Base-by-base conservation (phyloP, 2,329 filamentous ascomycete species). In the Thermothelomyces thermophilus region DNA sequence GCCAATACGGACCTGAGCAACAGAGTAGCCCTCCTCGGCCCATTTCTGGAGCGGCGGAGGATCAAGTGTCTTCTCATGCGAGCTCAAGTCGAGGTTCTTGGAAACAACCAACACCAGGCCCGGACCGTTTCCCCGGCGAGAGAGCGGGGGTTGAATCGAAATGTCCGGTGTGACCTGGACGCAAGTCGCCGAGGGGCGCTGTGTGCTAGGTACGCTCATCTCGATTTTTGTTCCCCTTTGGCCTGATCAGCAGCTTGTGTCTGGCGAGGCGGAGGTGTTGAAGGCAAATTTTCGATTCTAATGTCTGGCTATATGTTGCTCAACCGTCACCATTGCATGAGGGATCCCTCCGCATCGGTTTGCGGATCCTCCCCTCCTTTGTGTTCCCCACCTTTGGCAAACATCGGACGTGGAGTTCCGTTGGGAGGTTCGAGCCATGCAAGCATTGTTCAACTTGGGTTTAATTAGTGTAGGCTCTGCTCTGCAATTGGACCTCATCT, bases 1-100 rank as follows among this genome's bases (percentile, higher is more conserved):
- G 19, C 56, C 8, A 6, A 55, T 35, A 2, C 66, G 60, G 0
- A 86, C 61, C 61, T 84, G 74, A 0, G 70, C 79, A 3, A 86
- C 80, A 0, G 76, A 70, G 56, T 79, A 86, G 0, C 83, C 81
- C 62, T 87, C 84, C 61, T 87, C 83, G 0, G 82, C 83, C 84
- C 84, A 87, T 64, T 87, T 87, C 53, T 77, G 62, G 13, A 79
- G 59, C 0, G 79, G 77, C 8, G 75, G 70, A 0, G 83, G 82
- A 47, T 72, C 70, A 7, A 68, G 52, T 50, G 65, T 55, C 49
- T 50, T 58, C 8, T 52, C 37, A 17, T 55, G 28, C 16, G 33
- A 20, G 24, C 36, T 40, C 22, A 53, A 36, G 8, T 57, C 41
- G 24, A 56, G 45, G 14, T 37, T 20, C 19, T 31, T 48, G 8